Evolutionary conservation across 83 land plant genomes (phyloP).

Genomic region (Diphasiastrum complanatum): DNA sequence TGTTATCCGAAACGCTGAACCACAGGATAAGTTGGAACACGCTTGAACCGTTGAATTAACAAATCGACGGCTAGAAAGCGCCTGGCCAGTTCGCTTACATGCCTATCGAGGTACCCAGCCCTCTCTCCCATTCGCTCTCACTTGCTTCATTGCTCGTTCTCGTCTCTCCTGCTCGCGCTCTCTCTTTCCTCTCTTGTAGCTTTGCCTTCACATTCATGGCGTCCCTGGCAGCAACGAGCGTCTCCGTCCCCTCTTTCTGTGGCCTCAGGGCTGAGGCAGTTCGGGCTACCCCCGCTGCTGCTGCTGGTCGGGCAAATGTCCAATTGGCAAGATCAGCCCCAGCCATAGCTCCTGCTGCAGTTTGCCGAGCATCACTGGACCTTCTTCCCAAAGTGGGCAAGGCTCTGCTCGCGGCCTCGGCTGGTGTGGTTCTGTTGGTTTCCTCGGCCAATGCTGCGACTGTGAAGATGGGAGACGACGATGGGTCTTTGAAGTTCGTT

Average conservation of each 20-base stretch:
- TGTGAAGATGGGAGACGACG: slow-evolving; percentile 39
- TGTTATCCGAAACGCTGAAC: no score
- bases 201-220: no score
- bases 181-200: no score
- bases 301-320: neutral
- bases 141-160: no score
- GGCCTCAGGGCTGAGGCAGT: slow-evolving; percentile 35
- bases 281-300: neutral
- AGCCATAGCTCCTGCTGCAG: neutral
- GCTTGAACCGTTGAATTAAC: no score
- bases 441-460: slow-evolving; percentile 25
- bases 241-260: slow-evolving; percentile 46
- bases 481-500: slow-evolving; percentile 23
- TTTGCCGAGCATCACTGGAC: slow-evolving; percentile 16
- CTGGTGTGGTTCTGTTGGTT: slow-evolving; percentile 5
- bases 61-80: no score
- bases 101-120: no score
- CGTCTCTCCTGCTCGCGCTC: no score
- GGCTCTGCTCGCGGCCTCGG: slow-evolving; percentile 18
- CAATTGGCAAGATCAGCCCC: no score
- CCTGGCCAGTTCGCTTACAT: no score
- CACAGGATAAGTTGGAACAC: no score
- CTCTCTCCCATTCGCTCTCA: no score
- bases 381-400: slow-evolving; percentile 8
- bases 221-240: slow-evolving; percentile 33